phyloP scores from a whole-genome alignment of 2,329 filamentous ascomycete species.

The Zasmidium citrigriseum region DNA sequence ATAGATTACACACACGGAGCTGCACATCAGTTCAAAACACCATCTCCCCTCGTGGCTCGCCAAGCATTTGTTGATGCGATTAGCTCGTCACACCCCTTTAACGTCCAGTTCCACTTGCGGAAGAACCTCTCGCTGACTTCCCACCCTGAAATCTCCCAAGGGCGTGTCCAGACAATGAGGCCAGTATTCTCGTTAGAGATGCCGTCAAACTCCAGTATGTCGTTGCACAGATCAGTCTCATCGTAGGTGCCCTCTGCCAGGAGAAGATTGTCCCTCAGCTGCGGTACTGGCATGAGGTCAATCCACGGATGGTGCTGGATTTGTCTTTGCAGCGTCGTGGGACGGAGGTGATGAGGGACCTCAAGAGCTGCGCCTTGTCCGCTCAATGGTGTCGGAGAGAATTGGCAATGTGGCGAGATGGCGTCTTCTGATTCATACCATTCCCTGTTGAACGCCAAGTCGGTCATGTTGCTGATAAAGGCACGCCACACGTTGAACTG shows the following conservation, averaged over 20 bases:
- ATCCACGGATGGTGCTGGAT: not conserved
- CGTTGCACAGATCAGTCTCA: not conserved
- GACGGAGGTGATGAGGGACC: not conserved
- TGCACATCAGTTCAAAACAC: not conserved
- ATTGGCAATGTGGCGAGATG: not conserved
- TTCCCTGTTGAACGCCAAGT: not conserved
- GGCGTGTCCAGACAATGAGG: not conserved
- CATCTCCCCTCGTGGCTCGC: not conserved
- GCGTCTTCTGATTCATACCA: not conserved
- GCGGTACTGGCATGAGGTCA: not conserved
- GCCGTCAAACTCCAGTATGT: not conserved
- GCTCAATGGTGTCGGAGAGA: no score
- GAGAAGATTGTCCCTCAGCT: not conserved
- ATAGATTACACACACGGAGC: no score
- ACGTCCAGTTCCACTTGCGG: not conserved
- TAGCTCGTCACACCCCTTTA: not conserved
- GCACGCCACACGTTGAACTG: not conserved
- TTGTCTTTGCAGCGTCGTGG: not conserved
- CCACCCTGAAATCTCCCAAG: not conserved
- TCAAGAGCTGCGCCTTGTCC: not conserved
- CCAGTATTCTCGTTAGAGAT: not conserved
- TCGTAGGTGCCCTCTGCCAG: not conserved
- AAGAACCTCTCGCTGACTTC: not conserved
- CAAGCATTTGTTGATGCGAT: not conserved
- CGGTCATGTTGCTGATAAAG: not conserved